phyloP scores from a whole-genome alignment of 805 yeast genomes.

The Starmerella lactis-condensi region DNA sequence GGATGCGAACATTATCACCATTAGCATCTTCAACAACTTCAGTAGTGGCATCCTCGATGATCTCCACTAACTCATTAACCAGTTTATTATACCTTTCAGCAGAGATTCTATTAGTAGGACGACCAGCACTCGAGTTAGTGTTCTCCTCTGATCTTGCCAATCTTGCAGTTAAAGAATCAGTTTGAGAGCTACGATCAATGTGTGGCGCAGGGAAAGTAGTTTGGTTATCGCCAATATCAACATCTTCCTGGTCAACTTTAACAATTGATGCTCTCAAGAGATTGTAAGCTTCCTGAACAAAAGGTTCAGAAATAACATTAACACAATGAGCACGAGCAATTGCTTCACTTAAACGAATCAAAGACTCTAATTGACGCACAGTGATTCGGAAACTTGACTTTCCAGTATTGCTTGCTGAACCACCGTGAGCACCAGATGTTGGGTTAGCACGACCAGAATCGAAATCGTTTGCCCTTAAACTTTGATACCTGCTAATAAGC shows the following conservation, averaged over 20 bases:
- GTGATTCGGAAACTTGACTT: conserved; percentile 83
- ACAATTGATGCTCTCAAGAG: conserved; percentile 78
- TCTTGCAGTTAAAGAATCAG: conserved; percentile 31
- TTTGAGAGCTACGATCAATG: conserved; percentile 13
- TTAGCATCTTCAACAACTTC: conserved; percentile 35
- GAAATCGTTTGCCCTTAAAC: conserved; percentile 73
- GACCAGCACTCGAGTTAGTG: no score
- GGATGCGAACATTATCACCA: conserved; percentile 35
- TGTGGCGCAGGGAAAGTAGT: conserved; percentile 20
- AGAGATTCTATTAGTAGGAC: no score
- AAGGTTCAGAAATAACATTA: conserved; percentile 61
- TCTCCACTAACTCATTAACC: conserved; percentile 49
- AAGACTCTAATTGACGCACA: conserved; percentile 73
- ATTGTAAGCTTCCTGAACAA: conserved; percentile 87
- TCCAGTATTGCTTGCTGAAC: conserved; percentile 22
- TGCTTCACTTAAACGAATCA: conserved; percentile 75
- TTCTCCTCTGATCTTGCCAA: no score
- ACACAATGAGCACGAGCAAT: conserved; percentile 94
- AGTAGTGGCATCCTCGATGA: conserved; percentile 25
- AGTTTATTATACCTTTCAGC: no score
- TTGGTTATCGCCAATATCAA: conserved; percentile 60
- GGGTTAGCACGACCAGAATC: conserved; percentile 34
- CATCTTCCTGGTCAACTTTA: conserved; percentile 83
- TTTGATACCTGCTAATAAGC: conserved; percentile 64
- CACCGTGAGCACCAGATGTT: conserved; percentile 6